Evolutionary conservation across 306 rosid genomes (phyloP).

Genomic region (Astragalus membranaceus): DNA sequence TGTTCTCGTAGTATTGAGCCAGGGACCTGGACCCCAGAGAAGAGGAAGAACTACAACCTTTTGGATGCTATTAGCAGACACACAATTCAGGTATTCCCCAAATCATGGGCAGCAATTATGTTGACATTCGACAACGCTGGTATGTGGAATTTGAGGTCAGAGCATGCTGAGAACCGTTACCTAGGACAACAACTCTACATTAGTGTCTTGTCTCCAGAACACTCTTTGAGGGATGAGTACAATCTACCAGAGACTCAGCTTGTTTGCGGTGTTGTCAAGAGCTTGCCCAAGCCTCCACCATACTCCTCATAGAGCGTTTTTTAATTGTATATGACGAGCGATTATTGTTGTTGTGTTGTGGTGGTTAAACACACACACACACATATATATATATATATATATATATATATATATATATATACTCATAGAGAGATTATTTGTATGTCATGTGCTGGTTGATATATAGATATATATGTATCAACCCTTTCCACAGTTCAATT

Average conservation of each 20-base stretch:
- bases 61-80: constrained; percentile 77
- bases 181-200: constrained; percentile 63
- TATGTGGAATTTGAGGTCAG: constrained; percentile 71
- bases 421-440: background rate
- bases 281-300: constrained; percentile 41
- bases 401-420: too few relatives aligned
- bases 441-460: background rate
- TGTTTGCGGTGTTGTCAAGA: constrained; percentile 48
- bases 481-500: background rate
- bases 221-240: constrained; percentile 57
- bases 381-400: too few relatives aligned
- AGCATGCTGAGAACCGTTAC: constrained; percentile 47
- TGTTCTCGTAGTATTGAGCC: constrained; percentile 51
- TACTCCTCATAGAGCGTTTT: constrained; percentile 1
- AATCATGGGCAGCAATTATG: constrained; percentile 60
- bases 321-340: background rate
- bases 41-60: constrained; percentile 56
- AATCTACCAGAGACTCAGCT: constrained; percentile 39
- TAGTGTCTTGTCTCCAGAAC: constrained; percentile 32
- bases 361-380: too few relatives aligned
- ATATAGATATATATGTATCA: background rate
- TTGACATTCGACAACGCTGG: constrained; percentile 64
- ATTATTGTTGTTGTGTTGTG: background rate
- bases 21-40: constrained; percentile 65
- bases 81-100: constrained; percentile 72